phyloP scores from a whole-genome alignment of 495 filamentous ascomycete species.

The Chaetomium tenue region DNA sequence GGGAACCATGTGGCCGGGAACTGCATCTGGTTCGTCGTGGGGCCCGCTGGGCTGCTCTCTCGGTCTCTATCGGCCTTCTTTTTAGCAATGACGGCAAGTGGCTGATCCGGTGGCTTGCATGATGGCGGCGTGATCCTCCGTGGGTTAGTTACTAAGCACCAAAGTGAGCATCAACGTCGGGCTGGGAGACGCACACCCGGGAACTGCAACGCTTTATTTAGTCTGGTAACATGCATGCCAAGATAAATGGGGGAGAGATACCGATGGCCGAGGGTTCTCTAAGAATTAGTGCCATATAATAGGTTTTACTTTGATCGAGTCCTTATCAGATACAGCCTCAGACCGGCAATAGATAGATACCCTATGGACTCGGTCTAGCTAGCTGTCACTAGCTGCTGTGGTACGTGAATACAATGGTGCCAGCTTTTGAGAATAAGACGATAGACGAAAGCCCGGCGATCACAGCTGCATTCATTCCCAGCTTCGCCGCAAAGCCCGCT shows the following conservation, averaged over 20 bases:
- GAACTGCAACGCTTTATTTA: no score
- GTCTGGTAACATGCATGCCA: no score
- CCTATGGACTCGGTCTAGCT: background rate
- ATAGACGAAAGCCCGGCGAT: background rate
- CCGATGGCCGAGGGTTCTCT: no score
- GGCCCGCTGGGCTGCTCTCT: background rate
- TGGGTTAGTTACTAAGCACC: no score
- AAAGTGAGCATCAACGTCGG: no score
- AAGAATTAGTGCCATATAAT: no score
- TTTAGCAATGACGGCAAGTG: no score
- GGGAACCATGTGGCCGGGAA: background rate
- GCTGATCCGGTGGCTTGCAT: no score
- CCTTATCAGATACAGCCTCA: background rate
- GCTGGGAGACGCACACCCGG: no score
- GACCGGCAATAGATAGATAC: background rate
- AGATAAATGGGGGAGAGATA: no score
- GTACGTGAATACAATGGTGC: background rate
- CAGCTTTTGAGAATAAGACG: background rate
- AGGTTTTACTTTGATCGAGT: background rate
- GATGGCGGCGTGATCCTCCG: no score
- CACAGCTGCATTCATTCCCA: background rate
- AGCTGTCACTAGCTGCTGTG: background rate
- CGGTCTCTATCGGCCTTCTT: no score
- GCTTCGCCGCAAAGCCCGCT: background rate
- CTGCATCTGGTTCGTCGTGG: background rate